Percentiles rank a stretch among this genome's conserved stretches.
These are phyloP conservation scores for Coprinellus aureogranulatus DNA, from an alignment of 768 basidiomycete genomes.

Conservation along the genomic window DNA sequence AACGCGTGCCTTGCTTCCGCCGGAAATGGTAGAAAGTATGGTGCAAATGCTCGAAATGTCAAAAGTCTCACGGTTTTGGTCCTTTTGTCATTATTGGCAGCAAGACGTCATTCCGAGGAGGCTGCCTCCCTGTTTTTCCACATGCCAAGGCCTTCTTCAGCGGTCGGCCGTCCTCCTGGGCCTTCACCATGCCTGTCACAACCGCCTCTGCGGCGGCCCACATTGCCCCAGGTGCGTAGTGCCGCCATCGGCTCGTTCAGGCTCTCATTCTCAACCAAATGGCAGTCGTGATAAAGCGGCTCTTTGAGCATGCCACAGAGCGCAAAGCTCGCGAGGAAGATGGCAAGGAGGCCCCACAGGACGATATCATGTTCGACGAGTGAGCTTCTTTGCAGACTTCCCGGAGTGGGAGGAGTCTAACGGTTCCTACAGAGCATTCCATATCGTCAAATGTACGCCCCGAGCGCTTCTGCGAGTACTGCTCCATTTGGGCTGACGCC, in stretches of 20 bases:
- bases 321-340: conserved; percentile 33
- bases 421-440: conserved; percentile 49
- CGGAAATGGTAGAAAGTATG: too few species aligned
- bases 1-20: too few species aligned
- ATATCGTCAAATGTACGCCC: conserved; percentile 50
- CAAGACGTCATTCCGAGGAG: too few species aligned
- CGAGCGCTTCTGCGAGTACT: neutral
- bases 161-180: neutral
- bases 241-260: neutral
- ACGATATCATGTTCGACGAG: conserved; percentile 71
- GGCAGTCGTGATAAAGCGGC: conserved; percentile 54
- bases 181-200: conserved; percentile 45
- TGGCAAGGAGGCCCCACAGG: conserved; percentile 43
- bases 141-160: neutral
- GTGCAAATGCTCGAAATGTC: too few species aligned
- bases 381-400: conserved; percentile 27
- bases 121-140: too few species aligned
- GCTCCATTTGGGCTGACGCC: neutral
- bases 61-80: too few species aligned
- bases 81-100: too few species aligned
- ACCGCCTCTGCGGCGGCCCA: conserved; percentile 53
- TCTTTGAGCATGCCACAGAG: conserved; percentile 46
- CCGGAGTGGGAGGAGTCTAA: neutral
- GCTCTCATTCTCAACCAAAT: neutral
- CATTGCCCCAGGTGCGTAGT: conserved; percentile 47